Base-by-base conservation (phyloP, 1,139 yeast genomes). In the Entelexis sorbosivorans region DNA sequence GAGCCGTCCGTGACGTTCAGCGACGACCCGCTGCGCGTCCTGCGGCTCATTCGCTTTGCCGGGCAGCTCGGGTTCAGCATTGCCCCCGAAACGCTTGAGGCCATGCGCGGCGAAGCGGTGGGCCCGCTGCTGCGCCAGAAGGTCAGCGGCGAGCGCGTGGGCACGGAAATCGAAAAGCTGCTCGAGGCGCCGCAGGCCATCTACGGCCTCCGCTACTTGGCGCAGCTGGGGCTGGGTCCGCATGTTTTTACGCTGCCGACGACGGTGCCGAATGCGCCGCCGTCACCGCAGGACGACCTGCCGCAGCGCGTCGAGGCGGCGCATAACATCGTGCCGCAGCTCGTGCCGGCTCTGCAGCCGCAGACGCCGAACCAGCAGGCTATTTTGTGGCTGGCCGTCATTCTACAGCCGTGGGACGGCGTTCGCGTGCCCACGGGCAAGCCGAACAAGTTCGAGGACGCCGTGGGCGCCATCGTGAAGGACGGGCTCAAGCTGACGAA, bases 21-120 rank as follows among this genome's bases (percentile, higher is more conserved):
- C 50, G 98, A 91, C 64, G 99, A 91, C 65, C 99, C 99, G 0
- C 72, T 91, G 55, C 74, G 98, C 54, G 93, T 91, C 2, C 68
- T 91, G 53, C 73, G 99, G 56, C 69, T 91, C 52, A 77, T 91
- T 26, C 70, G 99, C 57, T 91, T 91, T 71, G 93, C 96, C 0
- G 74, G 88, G 44, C 77, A 87, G 50, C 87, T 83, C 62, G 73
- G 79, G 50, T 93, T 89, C 62, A 60, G 61, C 0, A 74, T 91
- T 39, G 94, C 81, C 11, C 59, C 67, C 0, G 75, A 72, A 1
- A 79, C 93, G 0, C 67, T 78, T 38, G 61, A 66, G 2, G 86
- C 91, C 2, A 89, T 89, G 95, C 70, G 66, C 44, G 73, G 75
- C 45, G 67, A 70, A 0, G 75, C 73, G 16, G 79, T 89, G 52